Percentiles rank a stretch among this genome's conserved stretches.
Conservation (phyloP, 805 yeast species). For the Wickerhamiella alocasiicola region DNA sequence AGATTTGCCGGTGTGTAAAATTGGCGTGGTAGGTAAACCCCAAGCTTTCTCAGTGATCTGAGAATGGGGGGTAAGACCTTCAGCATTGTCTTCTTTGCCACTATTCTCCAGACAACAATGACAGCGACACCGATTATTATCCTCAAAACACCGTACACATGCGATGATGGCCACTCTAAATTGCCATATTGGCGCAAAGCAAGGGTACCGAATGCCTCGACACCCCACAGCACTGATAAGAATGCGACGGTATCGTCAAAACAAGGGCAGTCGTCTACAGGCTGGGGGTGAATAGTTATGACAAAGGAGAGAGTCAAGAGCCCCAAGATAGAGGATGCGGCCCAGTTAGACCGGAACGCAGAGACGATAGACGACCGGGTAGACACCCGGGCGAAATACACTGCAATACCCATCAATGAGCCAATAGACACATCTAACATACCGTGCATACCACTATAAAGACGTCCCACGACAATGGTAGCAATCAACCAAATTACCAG, state of each 20-base stretch:
- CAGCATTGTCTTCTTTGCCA: conserved; percentile 56
- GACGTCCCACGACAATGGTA: conserved; percentile 63
- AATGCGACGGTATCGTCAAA: conserved; percentile 92
- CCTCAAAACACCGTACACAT: conserved; percentile 27
- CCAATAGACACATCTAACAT: conserved; percentile 65
- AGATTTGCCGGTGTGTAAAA: conserved; percentile 29
- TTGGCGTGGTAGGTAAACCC: conserved; percentile 31
- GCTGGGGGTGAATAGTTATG: conserved; percentile 63
- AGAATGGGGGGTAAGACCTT: conserved; percentile 48
- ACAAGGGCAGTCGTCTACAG: conserved; percentile 91
- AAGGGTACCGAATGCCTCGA: conserved; percentile 35
- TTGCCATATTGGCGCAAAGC: neutral
- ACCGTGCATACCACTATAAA: conserved; percentile 98
- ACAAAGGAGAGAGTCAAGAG: neutral
- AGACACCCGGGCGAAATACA: conserved; percentile 37
- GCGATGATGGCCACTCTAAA: neutral
- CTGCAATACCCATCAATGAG: conserved; percentile 42
- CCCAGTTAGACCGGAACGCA: conserved; percentile 1
- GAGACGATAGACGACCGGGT: conserved; percentile 36
- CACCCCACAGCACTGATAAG: conserved; percentile 72
- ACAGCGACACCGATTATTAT: conserved; percentile 46
- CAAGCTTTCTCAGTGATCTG: conserved; percentile 28
- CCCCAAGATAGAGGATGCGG: conserved; percentile 1
- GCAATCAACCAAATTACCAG: conserved; percentile 37
- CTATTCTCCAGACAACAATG: conserved; percentile 61